A percentile compares a stretch with the other conserved stretches of the same genome.
Evolutionary conservation across 2,329 filamentous ascomycete genomes (phyloP).

Genomic region (Stemphylium vesicarium): DNA sequence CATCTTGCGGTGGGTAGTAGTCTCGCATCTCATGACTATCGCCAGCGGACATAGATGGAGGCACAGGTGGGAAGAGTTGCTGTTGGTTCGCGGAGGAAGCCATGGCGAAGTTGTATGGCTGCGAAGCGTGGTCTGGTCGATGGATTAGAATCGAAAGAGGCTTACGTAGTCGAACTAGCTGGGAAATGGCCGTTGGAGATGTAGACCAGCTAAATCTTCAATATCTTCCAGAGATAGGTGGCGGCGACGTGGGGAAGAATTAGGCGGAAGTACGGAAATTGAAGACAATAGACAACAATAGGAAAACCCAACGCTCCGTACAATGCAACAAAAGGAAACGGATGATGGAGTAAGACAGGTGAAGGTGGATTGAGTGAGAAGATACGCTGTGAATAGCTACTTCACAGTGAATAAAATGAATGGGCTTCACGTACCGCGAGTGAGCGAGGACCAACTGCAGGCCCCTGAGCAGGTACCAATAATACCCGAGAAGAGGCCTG

Average conservation of each 20-base stretch:
- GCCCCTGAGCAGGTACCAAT: constrained; percentile 44
- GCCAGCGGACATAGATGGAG: constrained; percentile 66
- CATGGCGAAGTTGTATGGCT: constrained; percentile 46
- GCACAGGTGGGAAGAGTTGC: constrained; percentile 61
- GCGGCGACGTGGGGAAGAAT: constrained; percentile 20
- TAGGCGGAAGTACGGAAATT: constrained; percentile 21
- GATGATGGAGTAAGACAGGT: constrained; percentile 26
- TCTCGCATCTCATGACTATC: constrained; percentile 65
- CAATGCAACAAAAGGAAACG: constrained; percentile 47
- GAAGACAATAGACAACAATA: constrained; percentile 28
- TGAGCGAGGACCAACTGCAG: constrained; percentile 48
- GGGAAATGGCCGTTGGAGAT: constrained; percentile 12
- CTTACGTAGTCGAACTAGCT: background rate
- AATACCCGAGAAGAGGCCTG: constrained; percentile 47
- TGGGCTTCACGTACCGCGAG: constrained; percentile 48
- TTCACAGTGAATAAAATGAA: constrained; percentile 38
- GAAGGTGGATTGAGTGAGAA: constrained; percentile 22
- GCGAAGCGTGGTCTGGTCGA: constrained; percentile 39
- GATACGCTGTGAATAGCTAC: constrained; percentile 33
- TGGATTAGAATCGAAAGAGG: constrained; percentile 38
- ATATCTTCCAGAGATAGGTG: constrained; percentile 43
- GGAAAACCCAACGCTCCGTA: constrained; percentile 40
- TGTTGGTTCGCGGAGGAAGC: constrained; percentile 60
- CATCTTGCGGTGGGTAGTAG: constrained; percentile 63
- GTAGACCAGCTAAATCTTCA: constrained; percentile 26